Evolutionary conservation across 1,284 basidiomycete species (phyloP), one percentile per base, ranked within the genome.

Genomic region (Ustilago cynodontis): DNA sequence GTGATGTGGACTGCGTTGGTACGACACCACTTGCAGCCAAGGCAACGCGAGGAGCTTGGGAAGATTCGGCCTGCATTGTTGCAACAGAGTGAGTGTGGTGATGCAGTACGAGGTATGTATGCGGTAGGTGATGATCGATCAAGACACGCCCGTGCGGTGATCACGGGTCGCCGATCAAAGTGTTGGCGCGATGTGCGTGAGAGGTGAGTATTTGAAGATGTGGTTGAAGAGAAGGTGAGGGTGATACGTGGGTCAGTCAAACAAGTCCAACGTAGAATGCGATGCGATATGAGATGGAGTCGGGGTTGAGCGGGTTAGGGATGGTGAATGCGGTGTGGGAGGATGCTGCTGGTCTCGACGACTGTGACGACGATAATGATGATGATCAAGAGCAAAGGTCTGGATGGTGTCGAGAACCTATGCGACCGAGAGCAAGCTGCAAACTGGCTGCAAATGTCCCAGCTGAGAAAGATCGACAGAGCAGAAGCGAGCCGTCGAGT

Each of bases 21-120:
- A 28, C 66, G 20, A 54, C 47, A 26, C 33, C 28, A 24, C 37
- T 54, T 35, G 52, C 56, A 39, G 59, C 37, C 43, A 71, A 24
- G 29, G 54, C 24, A 31, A 59, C 55, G 26, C 43, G 63, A 0
- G 62, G 54, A 55, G 67, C 24, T 52, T 72, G 70, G 20, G 60
- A 66, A 14, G 70, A 51, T 26, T 64, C 71, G 53, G 60, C 65
- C 71, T 68, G 71, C 71, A 73, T 73, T 5, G 26, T 68, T 4
- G 52, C 20, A 29, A 51, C 8, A 37, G 57, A 20, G 66, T 14
- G n/a, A n/a, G 29, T n/a, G 39, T 18, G 28, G 24, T 54, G 49
- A 59, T 58, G 59, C 52, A 33, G 53, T 18, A 33, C 8, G 29
- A 20, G 13, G 8, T 18, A 29, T 28, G 43, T 43, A 39, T 56